phyloP scores from a whole-genome alignment of 257 asterid species.

The Solanum etuberosum region DNA sequence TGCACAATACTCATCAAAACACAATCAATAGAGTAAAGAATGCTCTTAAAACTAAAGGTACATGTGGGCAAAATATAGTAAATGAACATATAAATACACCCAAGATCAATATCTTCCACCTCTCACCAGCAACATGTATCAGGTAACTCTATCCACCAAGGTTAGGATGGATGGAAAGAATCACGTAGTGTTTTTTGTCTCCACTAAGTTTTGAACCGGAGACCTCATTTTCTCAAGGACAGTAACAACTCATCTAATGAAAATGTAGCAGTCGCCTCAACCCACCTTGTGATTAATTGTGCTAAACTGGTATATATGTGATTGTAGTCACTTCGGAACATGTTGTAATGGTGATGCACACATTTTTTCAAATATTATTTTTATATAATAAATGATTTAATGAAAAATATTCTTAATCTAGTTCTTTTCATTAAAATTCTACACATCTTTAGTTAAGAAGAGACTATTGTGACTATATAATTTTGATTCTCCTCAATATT shows the following conservation, averaged over 20 bases:
- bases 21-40: background rate
- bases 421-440: background rate
- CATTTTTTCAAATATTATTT: no score
- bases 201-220: background rate
- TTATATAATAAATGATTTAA: background rate
- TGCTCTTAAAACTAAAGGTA: background rate
- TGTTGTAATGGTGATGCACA: background rate
- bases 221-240: background rate
- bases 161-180: background rate
- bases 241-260: background rate
- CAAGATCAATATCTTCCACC: background rate
- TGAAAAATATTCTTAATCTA: background rate
- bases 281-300: background rate
- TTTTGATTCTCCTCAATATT: background rate
- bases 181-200: background rate
- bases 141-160: background rate
- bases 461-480: background rate
- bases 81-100: background rate
- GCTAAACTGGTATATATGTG: background rate
- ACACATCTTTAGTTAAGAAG: background rate
- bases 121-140: background rate
- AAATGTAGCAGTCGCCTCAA: background rate
- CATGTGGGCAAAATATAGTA: background rate
- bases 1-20: background rate
- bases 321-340: background rate